These are phyloP conservation scores for Phytophthora vignae DNA, from an alignment of 352 stramenopile genomes.

Conservation along the genomic window DNA sequence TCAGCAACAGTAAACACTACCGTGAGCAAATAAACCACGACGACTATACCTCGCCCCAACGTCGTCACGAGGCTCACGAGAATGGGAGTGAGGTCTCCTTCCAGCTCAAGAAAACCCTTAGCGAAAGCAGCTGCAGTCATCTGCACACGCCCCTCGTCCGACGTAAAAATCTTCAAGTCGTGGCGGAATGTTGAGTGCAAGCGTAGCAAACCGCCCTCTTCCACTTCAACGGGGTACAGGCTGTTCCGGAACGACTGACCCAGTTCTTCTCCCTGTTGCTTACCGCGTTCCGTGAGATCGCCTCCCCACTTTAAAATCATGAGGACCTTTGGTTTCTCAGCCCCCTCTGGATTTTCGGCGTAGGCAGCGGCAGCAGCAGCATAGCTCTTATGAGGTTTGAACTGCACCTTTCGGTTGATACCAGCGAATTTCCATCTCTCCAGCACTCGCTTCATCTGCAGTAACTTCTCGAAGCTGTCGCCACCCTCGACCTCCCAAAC, in stretches of 20 bases:
- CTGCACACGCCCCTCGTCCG: slow-evolving; percentile 99
- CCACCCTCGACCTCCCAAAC: slow-evolving; percentile 88
- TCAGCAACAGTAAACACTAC: no score
- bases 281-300: slow-evolving; percentile 98
- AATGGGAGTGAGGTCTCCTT: slow-evolving; percentile 99
- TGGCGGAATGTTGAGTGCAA: slow-evolving; percentile 99
- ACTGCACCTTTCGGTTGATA: slow-evolving; percentile 98
- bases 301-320: slow-evolving; percentile 99
- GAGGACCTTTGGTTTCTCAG: slow-evolving; percentile 91
- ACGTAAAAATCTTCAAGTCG: slow-evolving; percentile 99
- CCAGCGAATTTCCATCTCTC: slow-evolving; percentile 97
- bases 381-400: slow-evolving; percentile 82
- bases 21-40: background rate
- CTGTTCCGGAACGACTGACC: slow-evolving; percentile 93
- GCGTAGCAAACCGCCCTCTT: slow-evolving; percentile 95
- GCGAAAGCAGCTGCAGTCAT: slow-evolving; percentile 99
- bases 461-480: slow-evolving; percentile 93
- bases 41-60: slow-evolving; percentile 69
- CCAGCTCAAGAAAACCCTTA: slow-evolving; percentile 99
- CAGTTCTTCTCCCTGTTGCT: slow-evolving; percentile 96
- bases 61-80: slow-evolving; percentile 96
- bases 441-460: slow-evolving; percentile 97
- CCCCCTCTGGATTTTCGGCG: slow-evolving; percentile 18
- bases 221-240: slow-evolving; percentile 90
- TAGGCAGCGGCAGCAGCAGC: slow-evolving; percentile 45